Evolutionary conservation across 306 rosid species (phyloP).

Genomic region (Ormosia semicastrata): DNA sequence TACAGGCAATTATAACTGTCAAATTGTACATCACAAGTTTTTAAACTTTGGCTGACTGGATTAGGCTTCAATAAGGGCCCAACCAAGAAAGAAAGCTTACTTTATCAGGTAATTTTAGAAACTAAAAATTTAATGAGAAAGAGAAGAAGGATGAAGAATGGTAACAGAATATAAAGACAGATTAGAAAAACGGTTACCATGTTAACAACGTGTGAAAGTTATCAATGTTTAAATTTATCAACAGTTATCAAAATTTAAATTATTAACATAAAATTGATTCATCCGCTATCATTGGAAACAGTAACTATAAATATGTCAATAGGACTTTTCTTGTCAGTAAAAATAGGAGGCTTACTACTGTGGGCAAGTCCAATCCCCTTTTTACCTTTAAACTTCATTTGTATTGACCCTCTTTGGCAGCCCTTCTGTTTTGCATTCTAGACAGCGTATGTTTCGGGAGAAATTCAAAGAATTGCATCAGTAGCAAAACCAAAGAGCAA

Average conservation of each 20-base stretch:
- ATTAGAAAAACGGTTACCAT: neutral
- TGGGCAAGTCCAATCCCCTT: conserved; percentile 90
- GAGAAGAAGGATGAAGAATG: neutral
- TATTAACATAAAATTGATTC: neutral
- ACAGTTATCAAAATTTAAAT: neutral
- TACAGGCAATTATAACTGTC: neutral
- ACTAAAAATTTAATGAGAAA: neutral
- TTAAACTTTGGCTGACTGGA: neutral
- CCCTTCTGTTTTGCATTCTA: conserved; percentile 68
- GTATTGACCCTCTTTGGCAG: conserved; percentile 39
- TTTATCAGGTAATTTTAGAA: neutral
- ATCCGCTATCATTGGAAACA: conserved; percentile 15
- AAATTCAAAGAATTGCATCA: conserved; percentile 87
- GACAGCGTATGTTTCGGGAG: conserved; percentile 63
- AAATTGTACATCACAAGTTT: neutral
- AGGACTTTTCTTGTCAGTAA: neutral
- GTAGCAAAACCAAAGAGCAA: conserved; percentile 42
- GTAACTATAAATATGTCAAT: too few relatives aligned
- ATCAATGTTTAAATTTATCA: neutral
- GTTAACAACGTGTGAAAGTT: neutral
- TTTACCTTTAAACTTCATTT: conserved; percentile 55
- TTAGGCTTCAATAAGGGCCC: neutral
- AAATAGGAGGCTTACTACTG: conserved; percentile 60
- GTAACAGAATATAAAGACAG: neutral
- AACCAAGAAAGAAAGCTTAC: neutral